phyloP scores from a whole-genome alignment of 2,329 filamentous ascomycete genomes.

The Neocatenulostroma microsporum region DNA sequence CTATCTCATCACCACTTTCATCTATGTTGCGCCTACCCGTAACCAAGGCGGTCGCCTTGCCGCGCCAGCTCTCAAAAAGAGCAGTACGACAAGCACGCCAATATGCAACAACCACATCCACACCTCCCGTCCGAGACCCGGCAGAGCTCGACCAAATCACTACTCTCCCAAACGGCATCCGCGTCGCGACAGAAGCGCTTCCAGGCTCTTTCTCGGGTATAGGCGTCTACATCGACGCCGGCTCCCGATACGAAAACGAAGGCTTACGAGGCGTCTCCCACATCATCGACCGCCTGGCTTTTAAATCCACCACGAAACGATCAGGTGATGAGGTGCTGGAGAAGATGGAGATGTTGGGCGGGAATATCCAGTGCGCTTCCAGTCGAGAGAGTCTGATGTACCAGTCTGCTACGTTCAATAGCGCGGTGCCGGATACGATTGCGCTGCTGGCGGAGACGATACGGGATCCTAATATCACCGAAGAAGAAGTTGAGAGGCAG shows the following conservation, averaged over 20 bases:
- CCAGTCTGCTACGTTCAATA: conserved; percentile 96
- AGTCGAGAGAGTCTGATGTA: conserved; percentile 97
- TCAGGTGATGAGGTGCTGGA: conserved; percentile 81
- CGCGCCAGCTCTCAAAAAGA: conserved; percentile 20
- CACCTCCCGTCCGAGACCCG: conserved; percentile 54
- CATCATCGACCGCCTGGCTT: conserved; percentile 90
- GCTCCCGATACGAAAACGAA: conserved; percentile 85
- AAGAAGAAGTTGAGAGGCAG: conserved; percentile 79
- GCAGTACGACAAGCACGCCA: conserved; percentile 10
- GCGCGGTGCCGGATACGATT: conserved; percentile 72
- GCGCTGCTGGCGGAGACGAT: conserved; percentile 89
- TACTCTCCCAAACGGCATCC: conserved; percentile 81
- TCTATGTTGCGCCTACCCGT: conserved; percentile 12
- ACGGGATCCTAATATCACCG: conserved; percentile 72
- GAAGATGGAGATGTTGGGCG: conserved; percentile 76
- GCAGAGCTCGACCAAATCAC: conserved; percentile 82
- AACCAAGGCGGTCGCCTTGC: conserved; percentile 25
- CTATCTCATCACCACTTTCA: no score
- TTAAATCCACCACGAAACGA: conserved; percentile 71
- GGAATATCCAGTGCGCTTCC: conserved; percentile 94
- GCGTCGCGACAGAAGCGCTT: conserved; percentile 88
- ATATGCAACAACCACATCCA: conserved; percentile 23
- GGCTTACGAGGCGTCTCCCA: conserved; percentile 84
- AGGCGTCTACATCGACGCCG: conserved; percentile 91
- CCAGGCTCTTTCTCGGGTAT: conserved; percentile 92